These are phyloP conservation scores for Neckera pumila DNA, from an alignment of 225 moss, liverwort and hornwort species.

Conservation along the genomic window DNA sequence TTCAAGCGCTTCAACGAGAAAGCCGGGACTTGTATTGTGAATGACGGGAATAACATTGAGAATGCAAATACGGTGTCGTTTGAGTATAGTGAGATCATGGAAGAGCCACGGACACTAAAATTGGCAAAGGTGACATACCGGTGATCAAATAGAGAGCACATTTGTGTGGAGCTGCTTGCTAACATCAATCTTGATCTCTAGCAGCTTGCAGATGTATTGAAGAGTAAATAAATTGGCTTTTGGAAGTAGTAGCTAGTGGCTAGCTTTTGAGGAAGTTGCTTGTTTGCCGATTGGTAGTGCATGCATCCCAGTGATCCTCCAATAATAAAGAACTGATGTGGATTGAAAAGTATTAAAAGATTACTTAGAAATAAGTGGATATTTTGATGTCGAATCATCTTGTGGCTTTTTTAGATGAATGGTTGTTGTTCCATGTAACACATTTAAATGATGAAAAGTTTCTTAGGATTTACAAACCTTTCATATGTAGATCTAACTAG, in stretches of 20 bases:
- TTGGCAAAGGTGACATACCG: slow-evolving; percentile 4
- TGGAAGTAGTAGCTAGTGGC: neutral
- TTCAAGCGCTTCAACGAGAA: neutral
- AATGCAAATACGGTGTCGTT: neutral
- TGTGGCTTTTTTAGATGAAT: too few species aligned
- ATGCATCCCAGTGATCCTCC: neutral
- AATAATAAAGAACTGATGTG: neutral
- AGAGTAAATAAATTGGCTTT: neutral
- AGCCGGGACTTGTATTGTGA: slow-evolving; percentile 14
- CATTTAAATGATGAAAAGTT: too few species aligned
- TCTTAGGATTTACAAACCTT: too few species aligned
- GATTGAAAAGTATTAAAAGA: too few species aligned
- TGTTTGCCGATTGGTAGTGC: too few species aligned
- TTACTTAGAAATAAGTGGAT: too few species aligned
- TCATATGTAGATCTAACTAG: too few species aligned
- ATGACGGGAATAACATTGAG: neutral
- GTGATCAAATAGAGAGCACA: neutral
- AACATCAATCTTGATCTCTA: neutral
- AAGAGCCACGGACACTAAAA: neutral
- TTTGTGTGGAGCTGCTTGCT: neutral
- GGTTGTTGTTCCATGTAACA: too few species aligned
- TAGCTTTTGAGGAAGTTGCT: neutral
- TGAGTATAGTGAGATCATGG: neutral
- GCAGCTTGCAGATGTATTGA: neutral
- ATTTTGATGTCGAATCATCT: too few species aligned